Evolutionary conservation across 1,284 basidiomycete species (phyloP).

Genomic region (Phlebopus sp.): DNA sequence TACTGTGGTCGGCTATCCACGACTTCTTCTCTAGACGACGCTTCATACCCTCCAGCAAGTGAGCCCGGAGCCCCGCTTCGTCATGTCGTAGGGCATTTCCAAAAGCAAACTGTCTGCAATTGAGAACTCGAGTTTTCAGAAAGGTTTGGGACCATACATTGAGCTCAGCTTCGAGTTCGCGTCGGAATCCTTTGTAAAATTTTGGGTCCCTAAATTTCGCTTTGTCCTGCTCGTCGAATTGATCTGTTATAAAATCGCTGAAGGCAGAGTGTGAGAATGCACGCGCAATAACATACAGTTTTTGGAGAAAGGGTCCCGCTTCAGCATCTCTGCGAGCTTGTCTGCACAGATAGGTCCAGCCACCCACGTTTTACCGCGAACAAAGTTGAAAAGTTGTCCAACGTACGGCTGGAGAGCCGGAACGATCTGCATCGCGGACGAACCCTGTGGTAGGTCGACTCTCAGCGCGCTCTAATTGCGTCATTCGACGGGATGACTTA

Average conservation of each 20-base stretch:
- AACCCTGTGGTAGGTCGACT: conserved; percentile 54
- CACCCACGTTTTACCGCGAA: conserved; percentile 63
- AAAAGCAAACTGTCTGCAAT: conserved; percentile 41
- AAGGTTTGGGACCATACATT: conserved; percentile 39
- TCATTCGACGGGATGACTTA: conserved; percentile 27
- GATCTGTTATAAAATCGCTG: conserved; percentile 30
- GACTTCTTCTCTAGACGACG: conserved; percentile 53
- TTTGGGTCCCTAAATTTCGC: conserved; percentile 42
- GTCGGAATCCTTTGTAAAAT: conserved; percentile 50
- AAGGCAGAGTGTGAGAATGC: background rate
- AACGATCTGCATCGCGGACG: conserved; percentile 64
- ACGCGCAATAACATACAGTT: conserved; percentile 40
- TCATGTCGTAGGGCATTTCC: conserved; percentile 43
- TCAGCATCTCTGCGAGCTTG: conserved; percentile 38
- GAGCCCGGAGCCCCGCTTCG: conserved; percentile 40
- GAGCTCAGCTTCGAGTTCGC: conserved; percentile 47
- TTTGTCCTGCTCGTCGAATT: conserved; percentile 55
- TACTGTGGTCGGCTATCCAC: conserved; percentile 56
- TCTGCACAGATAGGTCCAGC: conserved; percentile 46
- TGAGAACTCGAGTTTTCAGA: background rate
- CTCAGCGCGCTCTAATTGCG: background rate
- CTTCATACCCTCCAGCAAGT: conserved; percentile 48
- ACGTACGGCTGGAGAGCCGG: conserved; percentile 56
- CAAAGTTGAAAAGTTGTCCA: conserved; percentile 51
- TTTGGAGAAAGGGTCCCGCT: conserved; percentile 31